Base-by-base conservation (phyloP, 805 yeast species). In the Candida lessepsii region DNA sequence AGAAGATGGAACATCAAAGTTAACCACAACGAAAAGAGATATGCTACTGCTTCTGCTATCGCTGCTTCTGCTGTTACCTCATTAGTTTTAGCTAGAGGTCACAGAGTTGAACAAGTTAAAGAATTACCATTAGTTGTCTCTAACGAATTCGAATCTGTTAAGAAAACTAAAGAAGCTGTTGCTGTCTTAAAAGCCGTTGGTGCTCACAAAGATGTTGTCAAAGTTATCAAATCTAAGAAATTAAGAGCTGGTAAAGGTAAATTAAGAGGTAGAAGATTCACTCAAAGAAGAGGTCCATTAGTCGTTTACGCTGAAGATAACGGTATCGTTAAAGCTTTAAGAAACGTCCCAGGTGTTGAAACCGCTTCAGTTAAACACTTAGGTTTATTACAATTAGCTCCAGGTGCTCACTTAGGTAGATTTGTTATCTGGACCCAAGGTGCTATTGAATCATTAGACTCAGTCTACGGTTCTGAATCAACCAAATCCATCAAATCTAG, bases 1-100 rank as follows among this genome's bases (percentile, higher is more conserved):
- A 89, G 99, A 86, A 91, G 83, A 80, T 93, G 99, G 99, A 95
- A 93, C 89, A 95, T 93, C 68, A 93, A 90, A 85, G 96, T 93
- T 69, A 93, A 93, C 96, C 96, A 89, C 77, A 91, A 91, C 88
- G 96, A 93, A 81, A 91, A 91, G 85, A 90, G 98, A 78, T 93
- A 90, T 77, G 99, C 99, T 58, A 91, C 98, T 61, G 98, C 97
- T 67, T 91, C 99, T 59, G 99, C 98, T 65, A 87, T 93, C 67
- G 98, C 99, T 70, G 99, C 99, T 60, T 80, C 98, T 55, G 95
- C 95, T 67, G 96, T 93, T 61, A 93, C 96, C 65, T 88, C 99
- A 63, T 83, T 93, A 67, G 98, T 93, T 58, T 80, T 91, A 64
- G 99, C 99, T 70, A 93, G 99, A 82, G 99, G 99, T 73, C 99